Evolutionary conservation across 257 asterid genomes (phyloP).

Genomic region (Eucommia ulmoides): DNA sequence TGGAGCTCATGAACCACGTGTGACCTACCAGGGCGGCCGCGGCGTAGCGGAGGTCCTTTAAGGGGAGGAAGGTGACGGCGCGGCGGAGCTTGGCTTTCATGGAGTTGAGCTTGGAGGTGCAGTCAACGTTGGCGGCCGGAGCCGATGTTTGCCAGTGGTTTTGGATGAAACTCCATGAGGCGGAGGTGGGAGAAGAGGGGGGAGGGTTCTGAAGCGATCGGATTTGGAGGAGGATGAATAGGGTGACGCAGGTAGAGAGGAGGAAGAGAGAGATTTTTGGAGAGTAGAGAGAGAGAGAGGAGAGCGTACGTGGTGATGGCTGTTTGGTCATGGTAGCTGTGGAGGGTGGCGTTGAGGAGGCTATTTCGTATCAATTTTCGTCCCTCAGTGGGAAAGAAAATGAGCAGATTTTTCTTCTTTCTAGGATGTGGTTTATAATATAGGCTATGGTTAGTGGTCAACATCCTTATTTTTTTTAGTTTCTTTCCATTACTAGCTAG

Average conservation of each 20-base stretch:
- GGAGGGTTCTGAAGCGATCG: slow-evolving; percentile 27
- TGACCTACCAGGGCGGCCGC: slow-evolving; percentile 39
- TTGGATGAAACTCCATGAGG: slow-evolving; percentile 23
- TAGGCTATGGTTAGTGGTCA: background rate
- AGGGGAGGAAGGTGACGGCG: slow-evolving; percentile 51
- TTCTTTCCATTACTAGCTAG: background rate
- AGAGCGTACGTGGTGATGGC: slow-evolving; percentile 10
- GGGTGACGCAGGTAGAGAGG: slow-evolving; percentile 19
- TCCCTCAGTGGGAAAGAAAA: too few relatives aligned
- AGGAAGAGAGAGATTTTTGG: slow-evolving; percentile 30
- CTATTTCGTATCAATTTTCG: too few relatives aligned
- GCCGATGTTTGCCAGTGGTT: slow-evolving; percentile 24
- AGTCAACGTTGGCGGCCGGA: slow-evolving; percentile 14
- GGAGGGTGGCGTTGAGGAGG: slow-evolving; percentile 6
- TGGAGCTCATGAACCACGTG: slow-evolving; percentile 88
- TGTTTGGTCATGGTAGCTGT: slow-evolving; percentile 14
- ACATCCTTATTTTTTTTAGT: background rate
- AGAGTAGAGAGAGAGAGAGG: slow-evolving; percentile 11
- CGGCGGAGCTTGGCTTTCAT: too few relatives aligned
- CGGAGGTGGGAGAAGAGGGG: slow-evolving; percentile 7
- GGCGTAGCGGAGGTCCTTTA: slow-evolving; percentile 50
- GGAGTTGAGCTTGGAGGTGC: slow-evolving; percentile 22
- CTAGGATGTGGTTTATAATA: background rate
- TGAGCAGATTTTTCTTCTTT: slow-evolving; percentile 14
- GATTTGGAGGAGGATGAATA: slow-evolving; percentile 39